Percentiles rank a stretch among this genome's conserved stretches.
These are phyloP conservation scores for Pseudopithomyces maydicus DNA, from an alignment of 2,329 filamentous ascomycete genomes.

Conservation along the genomic window DNA sequence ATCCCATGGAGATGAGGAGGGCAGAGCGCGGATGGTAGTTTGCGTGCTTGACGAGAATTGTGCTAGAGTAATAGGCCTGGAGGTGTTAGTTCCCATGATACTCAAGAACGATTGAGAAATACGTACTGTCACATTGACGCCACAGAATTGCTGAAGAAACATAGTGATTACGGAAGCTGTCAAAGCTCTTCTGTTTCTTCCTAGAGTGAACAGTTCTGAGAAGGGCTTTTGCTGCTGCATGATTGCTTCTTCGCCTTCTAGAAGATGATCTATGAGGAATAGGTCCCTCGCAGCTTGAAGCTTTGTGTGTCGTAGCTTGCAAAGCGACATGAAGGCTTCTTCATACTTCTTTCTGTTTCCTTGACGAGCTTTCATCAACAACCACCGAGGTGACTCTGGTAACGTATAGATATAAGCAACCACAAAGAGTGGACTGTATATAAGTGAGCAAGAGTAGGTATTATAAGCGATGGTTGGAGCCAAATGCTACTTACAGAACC, in stretches of 20 bases:
- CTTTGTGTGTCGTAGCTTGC: conserved; percentile 58
- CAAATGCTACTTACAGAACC: conserved; percentile 33
- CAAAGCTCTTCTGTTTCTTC: conserved; percentile 33
- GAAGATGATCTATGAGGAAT: conserved; percentile 52
- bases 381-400: conserved; percentile 25
- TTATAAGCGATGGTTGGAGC: too few relatives aligned
- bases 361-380: conserved; percentile 21
- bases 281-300: conserved; percentile 60
- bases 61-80: conserved; percentile 29
- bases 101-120: too few relatives aligned
- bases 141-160: conserved; percentile 16
- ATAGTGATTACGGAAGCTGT: conserved; percentile 35
- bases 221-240: conserved; percentile 36
- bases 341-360: conserved; percentile 25
- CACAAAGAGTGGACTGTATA: conserved; percentile 15
- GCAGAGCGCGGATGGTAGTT: conserved; percentile 27
- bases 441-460: too few relatives aligned
- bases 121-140: conserved; percentile 36
- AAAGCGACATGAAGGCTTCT: conserved; percentile 34
- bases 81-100: too few relatives aligned
- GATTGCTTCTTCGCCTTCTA: conserved; percentile 42
- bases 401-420: conserved; percentile 23
- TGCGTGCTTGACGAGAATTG: conserved; percentile 66
- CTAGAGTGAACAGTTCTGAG: conserved; percentile 31
- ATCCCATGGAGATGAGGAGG: conserved; percentile 31